Conservation (phyloP, 2,329 filamentous ascomycete species). For the Fusarium sp. region DNA sequence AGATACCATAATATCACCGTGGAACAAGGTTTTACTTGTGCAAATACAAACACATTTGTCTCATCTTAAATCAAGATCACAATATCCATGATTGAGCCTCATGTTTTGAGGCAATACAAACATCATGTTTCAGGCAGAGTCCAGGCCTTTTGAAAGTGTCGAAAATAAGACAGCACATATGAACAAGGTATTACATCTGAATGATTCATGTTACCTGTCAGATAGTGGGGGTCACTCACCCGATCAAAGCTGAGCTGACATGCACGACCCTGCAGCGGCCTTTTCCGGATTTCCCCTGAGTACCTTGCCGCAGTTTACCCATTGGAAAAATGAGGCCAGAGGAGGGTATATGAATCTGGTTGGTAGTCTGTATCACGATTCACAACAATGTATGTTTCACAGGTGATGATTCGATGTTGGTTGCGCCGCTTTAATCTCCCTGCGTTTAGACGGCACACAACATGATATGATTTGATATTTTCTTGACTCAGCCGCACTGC, state of each 20-base stretch:
- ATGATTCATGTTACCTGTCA: conserved; percentile 10
- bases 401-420: neutral
- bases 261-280: conserved; percentile 17
- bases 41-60: too few species aligned
- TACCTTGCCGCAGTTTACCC: neutral
- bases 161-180: neutral
- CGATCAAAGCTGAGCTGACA: neutral
- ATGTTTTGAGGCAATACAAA: neutral
- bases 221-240: conserved; percentile 3
- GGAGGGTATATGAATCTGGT: neutral
- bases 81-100: neutral
- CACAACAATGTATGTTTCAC: neutral
- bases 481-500: neutral
- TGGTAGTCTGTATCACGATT: neutral
- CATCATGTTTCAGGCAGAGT: neutral
- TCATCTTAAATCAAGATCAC: neutral
- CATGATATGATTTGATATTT: neutral
- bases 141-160: neutral
- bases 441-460: neutral
- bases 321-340: conserved; percentile 1
- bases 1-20: too few species aligned
- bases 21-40: too few species aligned
- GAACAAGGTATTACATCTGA: neutral
- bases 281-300: neutral
- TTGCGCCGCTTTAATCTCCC: neutral